phyloP scores from a whole-genome alignment of 306 rosid genomes.

The Dryas octopetala region DNA sequence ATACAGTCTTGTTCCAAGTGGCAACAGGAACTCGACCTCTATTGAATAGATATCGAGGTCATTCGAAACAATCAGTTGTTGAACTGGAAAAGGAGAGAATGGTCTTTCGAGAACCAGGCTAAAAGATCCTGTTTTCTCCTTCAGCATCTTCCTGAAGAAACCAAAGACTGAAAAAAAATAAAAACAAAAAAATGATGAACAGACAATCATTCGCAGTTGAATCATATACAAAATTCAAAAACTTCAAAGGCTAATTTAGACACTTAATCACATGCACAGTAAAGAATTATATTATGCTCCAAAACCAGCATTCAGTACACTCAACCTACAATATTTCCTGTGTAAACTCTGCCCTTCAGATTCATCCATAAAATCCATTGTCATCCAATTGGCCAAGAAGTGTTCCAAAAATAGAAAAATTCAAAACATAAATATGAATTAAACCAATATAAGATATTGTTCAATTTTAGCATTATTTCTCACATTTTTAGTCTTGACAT shows the following conservation, averaged over 20 bases:
- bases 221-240: slow-evolving; percentile 13
- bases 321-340: too few relatives aligned
- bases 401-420: too few relatives aligned
- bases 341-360: not conserved
- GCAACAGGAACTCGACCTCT: slow-evolving; percentile 77
- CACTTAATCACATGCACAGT: not conserved
- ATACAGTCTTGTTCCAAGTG: slow-evolving; percentile 67
- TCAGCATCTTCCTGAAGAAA: slow-evolving; percentile 68
- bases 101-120: slow-evolving; percentile 62
- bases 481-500: not conserved
- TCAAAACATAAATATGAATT: too few relatives aligned
- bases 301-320: not conserved
- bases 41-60: slow-evolving; percentile 68
- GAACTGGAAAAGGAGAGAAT: slow-evolving; percentile 51
- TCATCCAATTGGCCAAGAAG: too few relatives aligned
- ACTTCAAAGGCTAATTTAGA: not conserved
- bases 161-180: slow-evolving; percentile 64
- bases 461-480: not conserved
- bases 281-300: not conserved
- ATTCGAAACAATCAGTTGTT: slow-evolving; percentile 46
- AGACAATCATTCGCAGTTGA: slow-evolving; percentile 28
- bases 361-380: not conserved
- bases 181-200: slow-evolving; percentile 61
- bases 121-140: slow-evolving; percentile 49
- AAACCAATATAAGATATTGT: too few relatives aligned